Evolutionary conservation across 257 asterid genomes (phyloP).

Genomic region (Solanum peruvianum): DNA sequence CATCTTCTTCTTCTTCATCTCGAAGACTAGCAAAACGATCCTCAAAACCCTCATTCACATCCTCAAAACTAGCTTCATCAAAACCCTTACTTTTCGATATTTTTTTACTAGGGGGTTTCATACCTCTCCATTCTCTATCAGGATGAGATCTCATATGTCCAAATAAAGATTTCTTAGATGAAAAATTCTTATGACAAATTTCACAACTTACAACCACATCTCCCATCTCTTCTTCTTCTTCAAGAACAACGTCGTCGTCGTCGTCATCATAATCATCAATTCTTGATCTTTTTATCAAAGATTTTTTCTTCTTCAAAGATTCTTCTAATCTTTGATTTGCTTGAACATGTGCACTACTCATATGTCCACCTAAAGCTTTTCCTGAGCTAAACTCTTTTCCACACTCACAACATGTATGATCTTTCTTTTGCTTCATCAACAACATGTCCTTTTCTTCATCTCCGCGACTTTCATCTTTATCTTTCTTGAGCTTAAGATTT

Average conservation of each 20-base stretch:
- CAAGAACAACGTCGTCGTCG: background rate
- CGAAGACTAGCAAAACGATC: background rate
- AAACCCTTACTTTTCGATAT: background rate
- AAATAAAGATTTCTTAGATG: slow-evolving; percentile 27
- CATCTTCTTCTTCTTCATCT: background rate
- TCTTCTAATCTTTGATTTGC: slow-evolving; percentile 31
- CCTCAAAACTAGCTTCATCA: background rate
- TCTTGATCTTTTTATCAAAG: background rate
- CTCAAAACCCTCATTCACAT: background rate
- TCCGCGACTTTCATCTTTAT: background rate
- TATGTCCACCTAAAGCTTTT: slow-evolving; percentile 76
- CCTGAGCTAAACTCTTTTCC: slow-evolving; percentile 40
- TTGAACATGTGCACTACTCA: slow-evolving; percentile 72
- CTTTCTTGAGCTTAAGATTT: background rate
- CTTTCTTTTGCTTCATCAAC: background rate
- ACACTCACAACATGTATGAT: slow-evolving; percentile 36
- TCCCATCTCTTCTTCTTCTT: background rate
- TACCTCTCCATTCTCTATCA: slow-evolving; percentile 42
- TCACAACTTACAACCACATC: background rate
- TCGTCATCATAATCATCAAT: background rate
- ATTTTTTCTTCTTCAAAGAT: slow-evolving; percentile 5
- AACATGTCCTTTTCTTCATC: background rate
- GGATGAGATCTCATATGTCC: slow-evolving; percentile 78
- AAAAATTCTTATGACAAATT: slow-evolving; percentile 24
- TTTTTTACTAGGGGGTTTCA: slow-evolving; percentile 26